phyloP scores from a whole-genome alignment of 495 filamentous ascomycete genomes.

The Penicillium alfredii region DNA sequence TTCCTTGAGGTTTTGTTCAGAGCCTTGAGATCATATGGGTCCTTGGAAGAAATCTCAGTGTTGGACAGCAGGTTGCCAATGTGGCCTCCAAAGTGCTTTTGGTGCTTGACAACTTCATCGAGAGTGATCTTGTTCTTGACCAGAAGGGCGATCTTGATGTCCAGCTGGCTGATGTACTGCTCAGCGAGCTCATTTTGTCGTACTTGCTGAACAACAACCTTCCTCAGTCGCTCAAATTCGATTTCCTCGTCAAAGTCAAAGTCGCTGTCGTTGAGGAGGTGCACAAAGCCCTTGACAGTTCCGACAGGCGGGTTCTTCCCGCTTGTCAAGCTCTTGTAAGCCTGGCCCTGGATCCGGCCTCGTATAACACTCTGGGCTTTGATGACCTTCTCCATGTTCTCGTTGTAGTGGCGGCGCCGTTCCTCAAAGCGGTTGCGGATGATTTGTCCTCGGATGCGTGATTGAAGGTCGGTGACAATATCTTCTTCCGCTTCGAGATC shows the following conservation, averaged over 20 bases:
- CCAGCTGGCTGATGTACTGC: conserved; percentile 94
- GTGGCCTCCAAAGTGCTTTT: conserved; percentile 92
- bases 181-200: conserved; percentile 95
- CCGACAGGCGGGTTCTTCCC: conserved; percentile 97
- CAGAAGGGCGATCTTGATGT: conserved; percentile 96
- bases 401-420: conserved; percentile 79
- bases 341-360: conserved; percentile 89
- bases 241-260: conserved; percentile 99
- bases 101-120: conserved; percentile 95
- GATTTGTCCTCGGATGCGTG: conserved; percentile 64
- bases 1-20: conserved; percentile 91
- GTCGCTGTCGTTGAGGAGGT: conserved; percentile 94
- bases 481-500: conserved; percentile 80
- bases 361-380: conserved; percentile 97
- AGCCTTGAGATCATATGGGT: conserved; percentile 94
- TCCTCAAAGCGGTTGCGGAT: conserved; percentile 71
- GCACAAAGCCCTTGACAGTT: conserved; percentile 95
- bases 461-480: conserved; percentile 65
- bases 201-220: conserved; percentile 93
- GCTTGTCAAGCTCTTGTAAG: conserved; percentile 90
- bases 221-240: conserved; percentile 87
- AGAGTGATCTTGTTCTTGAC: conserved; percentile 99
- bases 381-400: conserved; percentile 98
- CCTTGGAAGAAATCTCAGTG: conserved; percentile 77
- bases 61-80: conserved; percentile 81